Base-by-base conservation (phyloP, 352 stramenopile genomes). In the Phytophthora sp. region DNA sequence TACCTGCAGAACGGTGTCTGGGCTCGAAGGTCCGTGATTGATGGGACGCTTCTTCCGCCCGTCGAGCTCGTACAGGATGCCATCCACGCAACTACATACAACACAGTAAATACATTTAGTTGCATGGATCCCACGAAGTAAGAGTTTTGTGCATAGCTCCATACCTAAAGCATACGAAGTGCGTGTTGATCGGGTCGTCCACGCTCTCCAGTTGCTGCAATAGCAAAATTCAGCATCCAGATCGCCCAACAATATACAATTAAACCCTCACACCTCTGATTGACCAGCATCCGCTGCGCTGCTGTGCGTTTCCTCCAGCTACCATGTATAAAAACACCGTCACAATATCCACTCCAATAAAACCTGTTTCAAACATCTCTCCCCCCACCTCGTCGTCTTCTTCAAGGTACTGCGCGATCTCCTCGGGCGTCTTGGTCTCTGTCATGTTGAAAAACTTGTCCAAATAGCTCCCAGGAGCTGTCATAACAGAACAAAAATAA, bases 121-220 rank as follows among this genome's bases (percentile, higher is more conserved):
- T 3, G 15, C 1, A n/a, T n/a, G n/a, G n/a, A 33, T 33, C n/a
- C 7, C 26, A 26, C 39, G 23, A 7, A 41, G 8, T 33, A 7
- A n/a, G n/a, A 36, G 29, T 20, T n/a, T 4, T 23, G 15, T 53
- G 24, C 26, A 52, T 11, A 12, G 2, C 21, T 9, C 2, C 36
- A 13, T 56, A 92, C 71, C 94, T 97, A 70, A 99, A 97, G 66
- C 92, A 98, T 27, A 98, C 82, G 55, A 99, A 99, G 75, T 99
- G 97, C n/a, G 95, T 99, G 63, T 97, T 87, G 66, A 99, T 89
- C 7, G 92, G 84, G 51, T 99, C 95, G 31, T 98, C 86, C 16
- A 98, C 78, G 46, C 82, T 79, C 38, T 94, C 86, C 49, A 97
- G 69, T 88, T 96, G 88, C 86, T 95, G 49, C 33, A 53, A 27